Conservation (phyloP, 2,329 filamentous ascomycete species). For the Diaporthe sp. region DNA sequence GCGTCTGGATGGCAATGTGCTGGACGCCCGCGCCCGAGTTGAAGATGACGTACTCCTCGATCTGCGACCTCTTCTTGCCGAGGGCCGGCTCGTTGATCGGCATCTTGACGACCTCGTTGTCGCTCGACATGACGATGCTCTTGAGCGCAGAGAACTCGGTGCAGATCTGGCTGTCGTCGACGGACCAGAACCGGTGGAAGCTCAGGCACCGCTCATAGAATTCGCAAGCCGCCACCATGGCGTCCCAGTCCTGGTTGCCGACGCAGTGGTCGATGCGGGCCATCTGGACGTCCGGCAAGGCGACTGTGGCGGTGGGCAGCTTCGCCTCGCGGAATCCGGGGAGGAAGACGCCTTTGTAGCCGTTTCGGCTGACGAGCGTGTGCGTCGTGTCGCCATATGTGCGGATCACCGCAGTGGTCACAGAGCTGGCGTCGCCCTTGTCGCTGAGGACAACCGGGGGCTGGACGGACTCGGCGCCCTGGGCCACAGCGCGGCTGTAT, state of each 20-base stretch:
- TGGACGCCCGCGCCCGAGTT: conserved; percentile 92
- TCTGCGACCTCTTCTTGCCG: conserved; percentile 93
- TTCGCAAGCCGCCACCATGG: conserved; percentile 78
- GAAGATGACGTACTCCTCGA: conserved; percentile 93
- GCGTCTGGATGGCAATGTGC: conserved; percentile 89
- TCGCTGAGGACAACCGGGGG: conserved; percentile 69
- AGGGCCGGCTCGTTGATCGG: conserved; percentile 96
- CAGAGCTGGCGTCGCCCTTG: conserved; percentile 73
- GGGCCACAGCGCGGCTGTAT: conserved; percentile 78
- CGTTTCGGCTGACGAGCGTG: conserved; percentile 82
- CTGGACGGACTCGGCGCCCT: conserved; percentile 74
- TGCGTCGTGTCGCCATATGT: conserved; percentile 98
- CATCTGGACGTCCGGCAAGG: conserved; percentile 76
- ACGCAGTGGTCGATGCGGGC: conserved; percentile 94
- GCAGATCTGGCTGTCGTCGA: conserved; percentile 93
- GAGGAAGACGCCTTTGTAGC: conserved; percentile 83
- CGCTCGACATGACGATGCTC: conserved; percentile 87
- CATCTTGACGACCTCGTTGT: conserved; percentile 92
- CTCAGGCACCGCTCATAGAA: conserved; percentile 91
- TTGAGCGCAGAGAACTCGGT: conserved; percentile 92
- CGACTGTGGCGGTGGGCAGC: conserved; percentile 53
- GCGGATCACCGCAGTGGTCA: conserved; percentile 83
- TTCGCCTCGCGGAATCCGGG: conserved; percentile 80
- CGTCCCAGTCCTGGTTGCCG: conserved; percentile 95
- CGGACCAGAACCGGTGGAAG: conserved; percentile 98